A percentile compares a stretch with the other conserved stretches of the same genome.
Evolutionary conservation across 2,329 filamentous ascomycete genomes (phyloP).

Genomic region (Penicillium crustosum): DNA sequence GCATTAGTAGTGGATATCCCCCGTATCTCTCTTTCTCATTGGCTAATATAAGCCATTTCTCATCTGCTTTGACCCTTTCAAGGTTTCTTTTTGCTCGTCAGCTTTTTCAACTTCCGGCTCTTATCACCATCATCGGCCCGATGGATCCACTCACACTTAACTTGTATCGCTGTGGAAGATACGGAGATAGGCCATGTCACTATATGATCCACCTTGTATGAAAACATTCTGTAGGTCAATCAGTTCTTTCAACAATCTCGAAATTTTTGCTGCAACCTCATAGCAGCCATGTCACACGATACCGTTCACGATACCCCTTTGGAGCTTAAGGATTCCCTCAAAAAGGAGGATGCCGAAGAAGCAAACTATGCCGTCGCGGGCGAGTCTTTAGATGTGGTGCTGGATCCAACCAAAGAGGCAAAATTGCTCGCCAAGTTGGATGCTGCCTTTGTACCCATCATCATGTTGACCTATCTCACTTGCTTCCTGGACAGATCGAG

Average conservation of each 20-base stretch:
- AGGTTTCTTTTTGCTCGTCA: not conserved
- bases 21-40: not conserved
- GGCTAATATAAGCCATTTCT: not conserved
- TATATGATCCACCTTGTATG: not conserved
- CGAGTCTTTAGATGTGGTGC: constrained; percentile 26
- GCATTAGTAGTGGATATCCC: not conserved
- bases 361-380: constrained; percentile 16
- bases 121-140: constrained; percentile 21
- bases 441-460: constrained; percentile 50
- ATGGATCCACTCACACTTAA: constrained; percentile 4
- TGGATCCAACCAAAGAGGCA: constrained; percentile 49
- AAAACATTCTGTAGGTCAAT: not conserved
- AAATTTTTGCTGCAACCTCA: not conserved
- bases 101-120: not conserved
- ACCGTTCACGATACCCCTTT: constrained; percentile 6
- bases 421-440: constrained; percentile 52
- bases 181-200: not conserved
- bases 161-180: not conserved
- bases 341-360: constrained; percentile 13
- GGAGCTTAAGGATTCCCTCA: constrained; percentile 15
- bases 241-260: not conserved
- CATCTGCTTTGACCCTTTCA: not conserved
- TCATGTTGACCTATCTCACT: constrained; percentile 57
- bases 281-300: constrained; percentile 2
- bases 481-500: constrained; percentile 58